Conservation (phyloP, 306 rosid genomes). For the Rosa multiflora region DNA sequence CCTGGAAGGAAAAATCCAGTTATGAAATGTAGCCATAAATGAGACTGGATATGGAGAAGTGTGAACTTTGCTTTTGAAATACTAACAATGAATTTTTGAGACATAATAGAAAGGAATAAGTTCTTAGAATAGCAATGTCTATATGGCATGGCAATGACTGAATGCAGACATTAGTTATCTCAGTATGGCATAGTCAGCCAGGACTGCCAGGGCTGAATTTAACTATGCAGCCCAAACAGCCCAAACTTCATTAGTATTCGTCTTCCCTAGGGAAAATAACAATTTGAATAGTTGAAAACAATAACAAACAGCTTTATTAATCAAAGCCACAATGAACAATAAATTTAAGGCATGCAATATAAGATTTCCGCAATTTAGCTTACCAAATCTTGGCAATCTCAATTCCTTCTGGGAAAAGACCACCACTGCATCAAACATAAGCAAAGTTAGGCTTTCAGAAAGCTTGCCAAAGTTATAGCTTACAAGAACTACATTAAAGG, state of each 20-base stretch:
- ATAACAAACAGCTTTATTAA: neutral
- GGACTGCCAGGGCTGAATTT: neutral
- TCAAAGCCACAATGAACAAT: neutral
- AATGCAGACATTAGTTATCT: neutral
- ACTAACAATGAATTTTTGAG: neutral
- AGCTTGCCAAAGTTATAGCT: constrained; percentile 29
- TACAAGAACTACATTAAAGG: constrained; percentile 26
- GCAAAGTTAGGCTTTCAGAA: constrained; percentile 52
- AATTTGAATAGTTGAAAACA: neutral
- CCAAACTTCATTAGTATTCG: neutral
- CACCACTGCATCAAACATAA: constrained; percentile 83
- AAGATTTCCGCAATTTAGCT: constrained; percentile 33
- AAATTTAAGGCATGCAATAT: constrained; percentile 9
- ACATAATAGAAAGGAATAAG: neutral
- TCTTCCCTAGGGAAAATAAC: neutral
- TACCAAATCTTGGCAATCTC: constrained; percentile 97
- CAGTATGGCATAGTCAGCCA: neutral
- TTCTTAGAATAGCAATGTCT: neutral
- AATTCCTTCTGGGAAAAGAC: constrained; percentile 97
- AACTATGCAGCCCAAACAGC: neutral
- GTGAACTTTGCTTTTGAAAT: neutral
- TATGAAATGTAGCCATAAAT: constrained; percentile 19
- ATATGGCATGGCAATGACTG: neutral
- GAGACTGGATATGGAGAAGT: constrained; percentile 4
- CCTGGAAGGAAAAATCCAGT: constrained; percentile 54